phyloP scores from a whole-genome alignment of 345 rosid species.

The Linum usitatissimum region DNA sequence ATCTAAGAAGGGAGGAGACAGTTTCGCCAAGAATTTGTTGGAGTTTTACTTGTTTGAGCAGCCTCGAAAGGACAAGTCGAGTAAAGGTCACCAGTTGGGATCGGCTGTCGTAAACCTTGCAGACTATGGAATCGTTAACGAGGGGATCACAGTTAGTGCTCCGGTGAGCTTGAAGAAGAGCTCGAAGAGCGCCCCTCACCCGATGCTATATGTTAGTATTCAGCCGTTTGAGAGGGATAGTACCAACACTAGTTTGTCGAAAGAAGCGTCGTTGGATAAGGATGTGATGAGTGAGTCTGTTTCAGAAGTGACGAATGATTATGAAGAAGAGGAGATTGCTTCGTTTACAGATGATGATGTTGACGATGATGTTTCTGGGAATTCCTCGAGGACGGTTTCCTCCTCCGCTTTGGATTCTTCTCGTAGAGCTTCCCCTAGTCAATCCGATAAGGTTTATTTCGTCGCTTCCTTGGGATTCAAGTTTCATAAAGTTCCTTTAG shows the following conservation, averaged over 20 bases:
- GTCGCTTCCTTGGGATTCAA: background rate
- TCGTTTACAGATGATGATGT: slow-evolving; percentile 63
- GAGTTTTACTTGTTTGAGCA: slow-evolving; percentile 63
- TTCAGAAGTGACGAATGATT: slow-evolving; percentile 33
- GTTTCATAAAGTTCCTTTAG: background rate
- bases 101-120: slow-evolving; percentile 69
- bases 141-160: slow-evolving; percentile 31
- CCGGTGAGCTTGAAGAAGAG: slow-evolving; percentile 54
- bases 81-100: slow-evolving; percentile 70
- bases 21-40: slow-evolving; percentile 59
- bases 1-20: slow-evolving; percentile 34
- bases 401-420: slow-evolving; percentile 30
- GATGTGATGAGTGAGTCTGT: slow-evolving; percentile 51
- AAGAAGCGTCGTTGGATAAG: slow-evolving; percentile 37
- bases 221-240: slow-evolving; percentile 49
- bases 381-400: slow-evolving; percentile 39
- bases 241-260: slow-evolving; percentile 30
- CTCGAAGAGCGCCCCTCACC: slow-evolving; percentile 35
- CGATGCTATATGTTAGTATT: slow-evolving; percentile 49
- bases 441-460: slow-evolving; percentile 36
- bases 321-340: slow-evolving; percentile 48
- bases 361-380: slow-evolving; percentile 42
- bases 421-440: slow-evolving; percentile 23
- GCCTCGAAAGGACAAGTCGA: slow-evolving; percentile 36
- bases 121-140: slow-evolving; percentile 53